Percentiles rank a stretch among this genome's conserved stretches.
phyloP scores from a whole-genome alignment of 306 rosid genomes.

The Glycine soja region DNA sequence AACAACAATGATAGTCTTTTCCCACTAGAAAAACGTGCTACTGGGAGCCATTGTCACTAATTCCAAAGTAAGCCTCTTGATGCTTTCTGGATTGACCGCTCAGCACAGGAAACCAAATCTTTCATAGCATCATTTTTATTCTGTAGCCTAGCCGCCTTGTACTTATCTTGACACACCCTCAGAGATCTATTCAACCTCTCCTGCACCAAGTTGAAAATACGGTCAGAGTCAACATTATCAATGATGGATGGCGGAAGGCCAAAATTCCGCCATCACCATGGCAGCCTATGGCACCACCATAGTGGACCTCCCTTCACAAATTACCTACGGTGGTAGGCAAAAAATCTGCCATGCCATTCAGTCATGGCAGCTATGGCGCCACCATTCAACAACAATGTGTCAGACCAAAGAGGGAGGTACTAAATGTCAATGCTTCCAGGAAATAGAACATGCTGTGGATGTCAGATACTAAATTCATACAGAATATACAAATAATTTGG shows the following conservation, averaged over 20 bases:
- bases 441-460: too few species aligned
- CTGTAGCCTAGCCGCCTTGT: conserved; percentile 79
- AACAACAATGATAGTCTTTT: background rate
- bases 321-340: too few species aligned
- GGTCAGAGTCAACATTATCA: background rate
- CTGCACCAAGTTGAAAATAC: conserved; percentile 56
- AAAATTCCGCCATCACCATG: too few species aligned
- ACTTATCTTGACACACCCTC: conserved; percentile 96
- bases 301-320: too few species aligned
- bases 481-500: too few species aligned
- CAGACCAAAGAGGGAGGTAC: conserved; percentile 23
- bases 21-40: conserved; percentile 29
- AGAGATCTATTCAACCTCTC: conserved; percentile 85
- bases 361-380: too few species aligned
- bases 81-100: conserved; percentile 72
- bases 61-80: conserved; percentile 64
- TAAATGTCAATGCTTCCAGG: background rate
- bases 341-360: too few species aligned
- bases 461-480: too few species aligned
- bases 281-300: too few species aligned
- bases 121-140: conserved; percentile 59
- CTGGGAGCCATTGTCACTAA: conserved; percentile 35
- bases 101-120: conserved; percentile 80
- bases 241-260: too few species aligned
- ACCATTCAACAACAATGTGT: background rate